Conservation (phyloP, 805 yeast genomes). For the Saturnispora hagleri region DNA sequence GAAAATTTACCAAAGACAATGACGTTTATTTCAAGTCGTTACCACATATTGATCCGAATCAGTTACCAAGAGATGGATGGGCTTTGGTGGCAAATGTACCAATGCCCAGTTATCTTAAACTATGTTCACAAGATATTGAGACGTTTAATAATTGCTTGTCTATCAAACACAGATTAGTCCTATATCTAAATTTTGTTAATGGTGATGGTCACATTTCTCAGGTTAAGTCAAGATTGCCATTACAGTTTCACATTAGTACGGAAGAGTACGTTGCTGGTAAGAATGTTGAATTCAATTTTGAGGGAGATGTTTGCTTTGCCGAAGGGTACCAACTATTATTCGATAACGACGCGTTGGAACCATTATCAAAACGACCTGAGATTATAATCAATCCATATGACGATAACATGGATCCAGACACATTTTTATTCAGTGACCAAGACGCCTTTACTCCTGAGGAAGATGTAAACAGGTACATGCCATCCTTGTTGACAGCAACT, state of each 20-base stretch:
- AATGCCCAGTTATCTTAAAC: slow-evolving; percentile 32
- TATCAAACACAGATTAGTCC: slow-evolving; percentile 37
- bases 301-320: background rate
- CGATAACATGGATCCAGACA: slow-evolving; percentile 8
- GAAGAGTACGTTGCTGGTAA: slow-evolving; percentile 21
- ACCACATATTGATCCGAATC: slow-evolving; percentile 25
- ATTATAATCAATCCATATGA: slow-evolving; percentile 2
- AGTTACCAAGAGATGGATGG: slow-evolving; percentile 38
- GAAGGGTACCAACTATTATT: slow-evolving; percentile 1
- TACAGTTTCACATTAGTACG: slow-evolving; percentile 34
- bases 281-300: slow-evolving; percentile 18
- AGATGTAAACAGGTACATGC: background rate
- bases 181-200: slow-evolving; percentile 37
- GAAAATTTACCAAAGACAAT: slow-evolving; percentile 20
- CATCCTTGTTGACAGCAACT: background rate
- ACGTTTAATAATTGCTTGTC: slow-evolving; percentile 32
- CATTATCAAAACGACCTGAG: slow-evolving; percentile 4
- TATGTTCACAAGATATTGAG: slow-evolving; percentile 36
- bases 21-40: slow-evolving; percentile 30
- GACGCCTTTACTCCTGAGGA: background rate
- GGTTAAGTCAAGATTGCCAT: slow-evolving; percentile 43
- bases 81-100: slow-evolving; percentile 31
- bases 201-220: slow-evolving; percentile 43
- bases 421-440: slow-evolving; percentile 9
- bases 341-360: slow-evolving; percentile 2